These are phyloP conservation scores for Chalciporus chontae DNA, from an alignment of 768 basidiomycete species.

Conservation along the genomic window DNA sequence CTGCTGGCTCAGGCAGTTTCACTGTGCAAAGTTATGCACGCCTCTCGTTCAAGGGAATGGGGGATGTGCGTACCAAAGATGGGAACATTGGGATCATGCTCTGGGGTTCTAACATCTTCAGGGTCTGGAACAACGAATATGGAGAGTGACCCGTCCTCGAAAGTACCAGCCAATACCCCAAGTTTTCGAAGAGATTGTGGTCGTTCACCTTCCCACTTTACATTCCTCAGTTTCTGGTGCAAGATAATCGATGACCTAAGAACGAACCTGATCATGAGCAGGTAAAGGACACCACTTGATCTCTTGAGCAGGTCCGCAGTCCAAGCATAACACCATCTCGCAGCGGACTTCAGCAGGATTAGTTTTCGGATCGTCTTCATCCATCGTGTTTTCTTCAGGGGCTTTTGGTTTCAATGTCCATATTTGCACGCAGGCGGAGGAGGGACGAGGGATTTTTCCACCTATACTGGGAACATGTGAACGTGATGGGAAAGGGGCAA, in stretches of 20 bases:
- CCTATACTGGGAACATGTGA: conserved; percentile 67
- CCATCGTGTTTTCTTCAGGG: conserved; percentile 8
- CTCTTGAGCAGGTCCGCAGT: conserved; percentile 75
- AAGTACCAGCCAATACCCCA: conserved; percentile 80
- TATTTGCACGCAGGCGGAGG: conserved; percentile 75
- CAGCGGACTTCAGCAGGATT: conserved; percentile 50
- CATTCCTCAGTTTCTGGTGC: neutral
- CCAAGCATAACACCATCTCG: conserved; percentile 81
- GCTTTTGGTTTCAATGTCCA: conserved; percentile 56
- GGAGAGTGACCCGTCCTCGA: conserved; percentile 82
- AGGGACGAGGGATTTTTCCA: conserved; percentile 50
- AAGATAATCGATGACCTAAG: neutral
- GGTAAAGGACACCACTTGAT: conserved; percentile 94
- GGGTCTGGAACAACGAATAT: conserved; percentile 83
- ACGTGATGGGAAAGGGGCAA: conserved; percentile 67
- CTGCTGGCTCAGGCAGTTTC: conserved; percentile 54
- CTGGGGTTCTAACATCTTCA: conserved; percentile 36
- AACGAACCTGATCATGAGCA: conserved; percentile 57
- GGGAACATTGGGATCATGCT: conserved; percentile 33
- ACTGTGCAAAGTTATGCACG: conserved; percentile 37
- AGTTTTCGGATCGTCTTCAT: conserved; percentile 22
- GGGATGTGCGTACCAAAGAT: conserved; percentile 46
- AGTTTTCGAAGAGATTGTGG: conserved; percentile 51
- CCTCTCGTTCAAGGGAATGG: neutral
- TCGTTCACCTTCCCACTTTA: conserved; percentile 19